These are phyloP conservation scores for Annona squamosa DNA, from an alignment of 164 flowering plant genomes.

Conservation along the genomic window DNA sequence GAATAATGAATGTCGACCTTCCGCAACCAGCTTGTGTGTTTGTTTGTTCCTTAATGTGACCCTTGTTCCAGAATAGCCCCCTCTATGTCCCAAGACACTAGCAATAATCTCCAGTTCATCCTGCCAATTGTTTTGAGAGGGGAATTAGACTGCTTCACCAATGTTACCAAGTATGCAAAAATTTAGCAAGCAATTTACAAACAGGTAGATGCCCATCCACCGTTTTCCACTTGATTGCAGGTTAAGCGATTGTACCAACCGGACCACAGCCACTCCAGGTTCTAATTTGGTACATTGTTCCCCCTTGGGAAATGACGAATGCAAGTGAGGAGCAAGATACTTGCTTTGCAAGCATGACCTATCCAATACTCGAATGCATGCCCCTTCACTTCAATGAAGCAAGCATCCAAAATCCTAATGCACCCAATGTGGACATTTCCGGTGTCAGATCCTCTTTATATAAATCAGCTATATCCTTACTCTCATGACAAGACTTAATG, in stretches of 20 bases:
- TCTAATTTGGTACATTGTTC: not conserved
- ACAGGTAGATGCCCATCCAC: too few species aligned
- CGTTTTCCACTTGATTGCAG: too few species aligned
- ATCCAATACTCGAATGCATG: too few species aligned
- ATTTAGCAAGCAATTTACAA: not conserved
- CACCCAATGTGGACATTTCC: too few species aligned
- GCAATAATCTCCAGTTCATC: slow-evolving; percentile 62
- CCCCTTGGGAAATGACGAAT: not conserved
- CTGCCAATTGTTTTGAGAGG: slow-evolving; percentile 24
- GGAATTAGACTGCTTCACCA: not conserved
- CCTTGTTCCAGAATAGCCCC: slow-evolving; percentile 43
- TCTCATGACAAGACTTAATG: too few species aligned
- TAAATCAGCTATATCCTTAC: too few species aligned
- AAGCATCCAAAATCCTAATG: too few species aligned
- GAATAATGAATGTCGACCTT: slow-evolving; percentile 67
- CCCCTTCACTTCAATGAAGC: too few species aligned
- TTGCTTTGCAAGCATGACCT: too few species aligned
- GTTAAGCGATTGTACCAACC: not conserved
- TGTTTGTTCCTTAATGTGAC: slow-evolving; percentile 47
- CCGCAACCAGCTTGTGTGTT: slow-evolving; percentile 61
- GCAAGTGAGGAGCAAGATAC: not conserved
- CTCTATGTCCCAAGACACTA: slow-evolving; percentile 43
- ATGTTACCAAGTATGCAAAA: not conserved
- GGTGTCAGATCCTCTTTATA: too few species aligned
- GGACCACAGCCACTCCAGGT: not conserved